phyloP scores from a whole-genome alignment of 2,329 filamentous ascomycete species.

The Moelleriella libera region DNA sequence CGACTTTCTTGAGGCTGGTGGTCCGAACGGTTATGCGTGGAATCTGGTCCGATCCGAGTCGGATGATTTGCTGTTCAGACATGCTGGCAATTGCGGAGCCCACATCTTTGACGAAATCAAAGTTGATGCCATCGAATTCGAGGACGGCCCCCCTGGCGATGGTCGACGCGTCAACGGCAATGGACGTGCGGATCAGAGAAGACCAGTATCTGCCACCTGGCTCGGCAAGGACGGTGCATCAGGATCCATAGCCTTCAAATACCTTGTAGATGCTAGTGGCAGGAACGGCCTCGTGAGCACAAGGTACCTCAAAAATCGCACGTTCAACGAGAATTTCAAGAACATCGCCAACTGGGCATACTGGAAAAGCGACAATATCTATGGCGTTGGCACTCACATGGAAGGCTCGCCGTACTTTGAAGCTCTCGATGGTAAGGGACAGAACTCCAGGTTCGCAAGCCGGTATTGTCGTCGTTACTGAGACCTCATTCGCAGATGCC shows the following conservation, averaged over 20 bases:
- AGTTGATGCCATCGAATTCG: slow-evolving; percentile 18
- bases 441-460: not conserved
- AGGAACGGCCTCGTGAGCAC: slow-evolving; percentile 28
- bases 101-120: slow-evolving; percentile 24
- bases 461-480: not conserved
- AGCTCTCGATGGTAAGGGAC: slow-evolving; percentile 15
- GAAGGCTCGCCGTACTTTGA: slow-evolving; percentile 28
- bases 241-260: slow-evolving; percentile 29
- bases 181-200: slow-evolving; percentile 9
- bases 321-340: slow-evolving; percentile 30
- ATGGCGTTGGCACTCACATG: slow-evolving; percentile 17
- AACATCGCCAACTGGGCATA: slow-evolving; percentile 36
- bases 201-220: slow-evolving; percentile 22
- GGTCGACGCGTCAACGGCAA: not conserved
- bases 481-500: slow-evolving; percentile 15
- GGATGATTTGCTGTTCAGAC: slow-evolving; percentile 28
- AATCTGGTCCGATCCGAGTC: slow-evolving; percentile 31
- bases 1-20: slow-evolving; percentile 25
- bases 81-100: slow-evolving; percentile 24
- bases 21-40: slow-evolving; percentile 24
- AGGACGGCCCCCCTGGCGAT: not conserved
- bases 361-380: slow-evolving; percentile 21
- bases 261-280: slow-evolving; percentile 33
- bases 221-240: slow-evolving; percentile 16
- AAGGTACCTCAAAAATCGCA: slow-evolving; percentile 33